These are phyloP conservation scores for Fraxinus latifolia DNA, from an alignment of 305 asterid species.

Conservation along the genomic window DNA sequence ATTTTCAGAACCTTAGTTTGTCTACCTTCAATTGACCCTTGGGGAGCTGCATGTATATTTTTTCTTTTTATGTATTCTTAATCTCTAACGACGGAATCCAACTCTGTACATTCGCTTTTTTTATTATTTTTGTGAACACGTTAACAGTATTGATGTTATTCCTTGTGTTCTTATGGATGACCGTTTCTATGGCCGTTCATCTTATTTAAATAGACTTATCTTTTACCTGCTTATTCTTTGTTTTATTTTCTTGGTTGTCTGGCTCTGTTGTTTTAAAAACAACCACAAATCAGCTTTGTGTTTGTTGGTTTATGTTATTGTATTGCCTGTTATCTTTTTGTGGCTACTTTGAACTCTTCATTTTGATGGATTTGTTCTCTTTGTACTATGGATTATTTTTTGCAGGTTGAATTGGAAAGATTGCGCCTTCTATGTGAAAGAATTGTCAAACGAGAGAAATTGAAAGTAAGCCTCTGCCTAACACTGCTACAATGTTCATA, in stretches of 20 bases:
- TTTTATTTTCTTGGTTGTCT: background rate
- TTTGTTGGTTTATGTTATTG: background rate
- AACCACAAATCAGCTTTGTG: background rate
- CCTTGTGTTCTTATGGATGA: background rate
- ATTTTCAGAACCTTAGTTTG: background rate
- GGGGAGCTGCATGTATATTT: background rate
- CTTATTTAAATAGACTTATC: background rate
- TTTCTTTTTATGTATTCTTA: background rate
- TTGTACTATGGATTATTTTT: conserved; percentile 8
- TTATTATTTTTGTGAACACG: background rate
- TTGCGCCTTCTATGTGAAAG: conserved; percentile 96
- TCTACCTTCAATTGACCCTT: background rate
- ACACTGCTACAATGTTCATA: conserved; percentile 7
- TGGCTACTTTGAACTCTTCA: background rate
- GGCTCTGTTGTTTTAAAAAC: background rate
- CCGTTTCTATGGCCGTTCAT: background rate
- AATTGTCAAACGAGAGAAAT: conserved; percentile 83
- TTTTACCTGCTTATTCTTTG: background rate
- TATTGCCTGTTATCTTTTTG: background rate
- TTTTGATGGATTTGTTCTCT: background rate
- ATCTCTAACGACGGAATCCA: background rate
- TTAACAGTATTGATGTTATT: background rate
- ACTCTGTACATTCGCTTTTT: background rate
- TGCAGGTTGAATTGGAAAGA: conserved; percentile 95
- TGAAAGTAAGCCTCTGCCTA: conserved; percentile 59